Base-by-base conservation (phyloP, 2,329 filamentous ascomycete genomes). In the Iodosphaeria phyllophila region DNA sequence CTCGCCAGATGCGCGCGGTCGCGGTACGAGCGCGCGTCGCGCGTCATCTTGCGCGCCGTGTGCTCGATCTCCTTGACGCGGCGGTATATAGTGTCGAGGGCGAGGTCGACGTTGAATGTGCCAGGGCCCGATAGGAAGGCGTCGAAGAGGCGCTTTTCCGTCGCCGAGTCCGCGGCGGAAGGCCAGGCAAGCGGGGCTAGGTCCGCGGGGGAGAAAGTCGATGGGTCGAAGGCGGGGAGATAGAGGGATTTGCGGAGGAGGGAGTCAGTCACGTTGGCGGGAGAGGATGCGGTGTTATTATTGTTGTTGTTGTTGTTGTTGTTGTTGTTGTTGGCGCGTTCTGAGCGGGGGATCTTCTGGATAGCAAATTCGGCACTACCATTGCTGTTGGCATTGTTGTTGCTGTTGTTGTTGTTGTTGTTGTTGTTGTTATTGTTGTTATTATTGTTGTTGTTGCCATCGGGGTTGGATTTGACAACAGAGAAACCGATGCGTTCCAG, bases 61-160 rank as follows among this genome's bases (percentile, higher is more conserved):
- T 89, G 74, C 47, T 98, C 89, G 32, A 91, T 76, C 41, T 98
- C 89, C 39, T 86, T 91, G 40, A 93, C 70, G 9, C 89, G 75
- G 40, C 86, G 89, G 33, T 80, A 75, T 14, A 98, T 63, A 1
- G 79, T 74, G 30, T 95, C 86, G 23, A 72, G 69, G 40, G 92
- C 92, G 3, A 67, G 60, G 32, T 93, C 80, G 23, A 86, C 60
- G 41, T 92, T 79, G 41, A 98, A 89, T 15, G 66, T 64, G 11
- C 77, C 70, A 11, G 92, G 54, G 4, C 70, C 70, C 18, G 67
- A 59, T 34, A 92, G 58, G 41, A 82, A 92, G 1, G 70, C 62
- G 10, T 69, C 58, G 42, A 84, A 98, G 35, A 74, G 77, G 22
- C 69, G 58, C 4, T 69, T 60, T 45, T 93, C 84, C 7, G 64